phyloP scores from a whole-genome alignment of 2,329 filamentous ascomycete species.

The Cladosporium sphaerospermum region DNA sequence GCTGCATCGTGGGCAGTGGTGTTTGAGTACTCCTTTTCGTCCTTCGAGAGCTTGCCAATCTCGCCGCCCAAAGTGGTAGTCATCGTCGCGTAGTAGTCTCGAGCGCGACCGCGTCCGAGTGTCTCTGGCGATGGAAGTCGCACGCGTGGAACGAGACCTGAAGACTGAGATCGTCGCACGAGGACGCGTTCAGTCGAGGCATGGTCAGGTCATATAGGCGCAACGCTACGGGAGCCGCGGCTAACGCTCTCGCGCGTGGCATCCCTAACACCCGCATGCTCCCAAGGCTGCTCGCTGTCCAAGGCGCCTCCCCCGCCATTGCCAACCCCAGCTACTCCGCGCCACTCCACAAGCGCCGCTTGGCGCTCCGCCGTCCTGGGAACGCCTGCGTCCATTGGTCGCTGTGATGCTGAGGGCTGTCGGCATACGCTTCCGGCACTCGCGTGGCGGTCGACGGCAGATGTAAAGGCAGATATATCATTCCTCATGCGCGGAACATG shows the following conservation, averaged over 20 bases:
- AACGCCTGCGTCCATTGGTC: too few species aligned
- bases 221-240: too few species aligned
- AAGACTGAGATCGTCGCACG: neutral
- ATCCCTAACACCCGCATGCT: too few species aligned
- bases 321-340: too few species aligned
- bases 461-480: neutral
- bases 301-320: too few species aligned
- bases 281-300: too few species aligned
- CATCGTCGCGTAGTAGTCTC: too few species aligned
- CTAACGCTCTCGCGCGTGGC: too few species aligned
- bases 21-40: neutral
- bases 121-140: neutral
- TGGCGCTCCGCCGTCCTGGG: too few species aligned
- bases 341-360: too few species aligned
- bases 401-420: neutral
- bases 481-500: neutral
- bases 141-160: neutral
- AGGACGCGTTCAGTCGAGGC: neutral
- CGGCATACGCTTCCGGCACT: neutral
- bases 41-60: neutral
- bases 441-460: neutral
- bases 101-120: neutral
- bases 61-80: neutral
- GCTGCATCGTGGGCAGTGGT: slow-evolving; percentile 33
- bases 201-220: too few species aligned